Conservation (phyloP, 2,329 filamentous ascomycete genomes). For the Penicillium sp. region DNA sequence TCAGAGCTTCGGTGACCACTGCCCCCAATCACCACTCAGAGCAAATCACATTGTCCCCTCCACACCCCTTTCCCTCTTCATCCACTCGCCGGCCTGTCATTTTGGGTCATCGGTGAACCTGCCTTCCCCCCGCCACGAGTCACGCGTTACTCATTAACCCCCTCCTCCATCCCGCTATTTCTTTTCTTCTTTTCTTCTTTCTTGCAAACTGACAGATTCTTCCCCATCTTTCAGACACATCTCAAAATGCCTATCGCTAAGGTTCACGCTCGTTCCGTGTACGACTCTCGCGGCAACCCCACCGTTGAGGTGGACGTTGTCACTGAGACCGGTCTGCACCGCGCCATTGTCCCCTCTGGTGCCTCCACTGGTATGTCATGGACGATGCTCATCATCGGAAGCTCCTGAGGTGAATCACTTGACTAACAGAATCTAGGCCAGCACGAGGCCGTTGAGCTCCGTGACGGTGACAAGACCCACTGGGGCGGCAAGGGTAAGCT, state of each 20-base stretch:
- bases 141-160: slow-evolving; percentile 27
- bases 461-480: slow-evolving; percentile 84
- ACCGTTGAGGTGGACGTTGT: slow-evolving; percentile 98
- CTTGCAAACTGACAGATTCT: slow-evolving; percentile 31
- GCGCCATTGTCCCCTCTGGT: slow-evolving; percentile 95
- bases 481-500: slow-evolving; percentile 78
- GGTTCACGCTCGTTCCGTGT: slow-evolving; percentile 92
- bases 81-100: slow-evolving; percentile 33
- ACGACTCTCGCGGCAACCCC: slow-evolving; percentile 97
- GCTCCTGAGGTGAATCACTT: background rate
- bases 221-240: slow-evolving; percentile 26
- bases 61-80: slow-evolving; percentile 11
- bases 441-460: slow-evolving; percentile 89
- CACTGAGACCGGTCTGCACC: slow-evolving; percentile 94
- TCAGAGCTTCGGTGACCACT: slow-evolving; percentile 22
- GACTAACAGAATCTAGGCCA: slow-evolving; percentile 61
- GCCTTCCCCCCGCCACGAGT: slow-evolving; percentile 33
- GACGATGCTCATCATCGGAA: background rate
- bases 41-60: slow-evolving; percentile 20
- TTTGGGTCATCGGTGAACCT: slow-evolving; percentile 48
- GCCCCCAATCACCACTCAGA: slow-evolving; percentile 16
- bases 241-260: slow-evolving; percentile 84
- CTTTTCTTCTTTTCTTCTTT: slow-evolving; percentile 20
- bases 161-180: slow-evolving; percentile 15
- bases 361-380: slow-evolving; percentile 80